These are phyloP conservation scores for Eleusine coracana DNA, from an alignment of 176 grass and related monocot genomes.

Conservation along the genomic window DNA sequence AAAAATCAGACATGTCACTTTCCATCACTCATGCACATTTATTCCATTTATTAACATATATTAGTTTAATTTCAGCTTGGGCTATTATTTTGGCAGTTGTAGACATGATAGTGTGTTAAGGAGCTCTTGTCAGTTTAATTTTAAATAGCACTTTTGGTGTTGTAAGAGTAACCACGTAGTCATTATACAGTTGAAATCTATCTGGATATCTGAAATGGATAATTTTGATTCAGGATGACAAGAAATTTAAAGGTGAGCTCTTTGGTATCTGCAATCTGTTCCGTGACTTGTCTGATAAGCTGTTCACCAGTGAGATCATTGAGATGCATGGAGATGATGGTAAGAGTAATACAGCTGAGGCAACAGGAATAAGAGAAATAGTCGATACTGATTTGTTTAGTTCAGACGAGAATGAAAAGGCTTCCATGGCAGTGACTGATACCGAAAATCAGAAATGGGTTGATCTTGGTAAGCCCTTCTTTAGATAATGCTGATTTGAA, in stretches of 20 bases:
- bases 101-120: constrained; percentile 11
- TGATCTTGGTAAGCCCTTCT: constrained; percentile 53
- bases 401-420: constrained; percentile 33
- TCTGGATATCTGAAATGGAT: constrained; percentile 28
- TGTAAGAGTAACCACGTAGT: neutral
- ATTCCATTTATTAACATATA: constrained; percentile 17
- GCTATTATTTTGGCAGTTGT: constrained; percentile 12
- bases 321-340: constrained; percentile 92
- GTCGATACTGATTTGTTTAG: constrained; percentile 53
- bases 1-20: constrained; percentile 5
- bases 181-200: neutral
- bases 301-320: constrained; percentile 97
- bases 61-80: constrained; percentile 32
- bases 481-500: neutral
- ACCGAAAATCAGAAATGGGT: constrained; percentile 46
- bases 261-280: constrained; percentile 99
- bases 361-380: constrained; percentile 48
- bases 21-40: constrained; percentile 10
- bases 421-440: constrained; percentile 18
- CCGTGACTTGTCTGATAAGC: constrained; percentile 87
- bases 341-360: constrained; percentile 45
- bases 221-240: constrained; percentile 67
- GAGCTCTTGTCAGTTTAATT: constrained; percentile 17
- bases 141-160: constrained; percentile 24
- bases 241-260: constrained; percentile 95